A percentile compares a stretch with the other conserved stretches of the same genome.
Conservation (phyloP, 179 eudicot genomes). For the Drosera spatulata region DNA sequence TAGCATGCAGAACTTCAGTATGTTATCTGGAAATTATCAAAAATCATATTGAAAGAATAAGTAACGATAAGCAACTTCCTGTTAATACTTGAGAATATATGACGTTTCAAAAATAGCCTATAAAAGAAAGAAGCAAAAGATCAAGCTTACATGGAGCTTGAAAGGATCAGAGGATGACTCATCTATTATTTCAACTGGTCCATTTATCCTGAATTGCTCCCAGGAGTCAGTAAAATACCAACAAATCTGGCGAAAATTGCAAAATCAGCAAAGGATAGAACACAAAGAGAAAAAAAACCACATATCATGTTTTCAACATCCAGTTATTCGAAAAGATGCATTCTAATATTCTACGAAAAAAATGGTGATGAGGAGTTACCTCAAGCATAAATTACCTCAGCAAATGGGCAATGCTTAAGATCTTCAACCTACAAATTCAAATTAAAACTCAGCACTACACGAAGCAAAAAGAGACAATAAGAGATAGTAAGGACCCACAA, state of each 20-base stretch:
- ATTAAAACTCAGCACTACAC: background rate
- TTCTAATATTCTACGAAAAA: background rate
- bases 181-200: slow-evolving; percentile 60
- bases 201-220: slow-evolving; percentile 86
- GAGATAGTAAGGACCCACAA: too few species aligned
- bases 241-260: slow-evolving; percentile 38
- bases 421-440: slow-evolving; percentile 63
- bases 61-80: too few species aligned
- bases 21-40: too few species aligned
- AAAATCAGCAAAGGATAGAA: slow-evolving; percentile 9
- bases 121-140: background rate
- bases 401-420: slow-evolving; percentile 67
- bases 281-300: background rate
- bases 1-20: too few species aligned
- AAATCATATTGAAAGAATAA: too few species aligned
- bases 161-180: slow-evolving; percentile 48
- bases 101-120: background rate
- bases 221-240: slow-evolving; percentile 92
- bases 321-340: background rate
- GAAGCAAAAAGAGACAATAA: too few species aligned
- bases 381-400: slow-evolving; percentile 45
- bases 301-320: background rate
- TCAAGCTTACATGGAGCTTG: slow-evolving; percentile 56
- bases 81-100: background rate
- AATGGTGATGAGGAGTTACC: background rate